Evolutionary conservation across 768 basidiomycete genomes (phyloP), one percentile per base, ranked within the genome.

Genomic region (Auricularia heimuer): DNA sequence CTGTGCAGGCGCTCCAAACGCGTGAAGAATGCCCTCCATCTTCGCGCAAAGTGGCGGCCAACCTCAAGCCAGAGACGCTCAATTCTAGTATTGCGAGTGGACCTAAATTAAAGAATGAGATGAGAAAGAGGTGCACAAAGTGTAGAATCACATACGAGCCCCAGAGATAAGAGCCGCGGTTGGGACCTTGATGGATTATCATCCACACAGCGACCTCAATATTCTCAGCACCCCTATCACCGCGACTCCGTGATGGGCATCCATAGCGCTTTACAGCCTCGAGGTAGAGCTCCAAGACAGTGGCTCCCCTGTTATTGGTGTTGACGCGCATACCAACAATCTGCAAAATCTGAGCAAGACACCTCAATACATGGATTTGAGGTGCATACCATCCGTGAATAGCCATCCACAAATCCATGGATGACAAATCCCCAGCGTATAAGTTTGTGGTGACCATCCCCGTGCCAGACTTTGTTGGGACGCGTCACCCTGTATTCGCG

Each of bases 21-120:
- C 39, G 66, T 62, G 61, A 70, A 67, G 45, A 68, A 67, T 35
- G 65, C 56, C 0, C 66, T 29, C 67, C 70, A 67, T 1, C 65
- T 62, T 3, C 63, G 65, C 14, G 64, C 70, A 66, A 67, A 68
- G 11, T 69, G 67, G 34, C 35, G 39, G 37, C 68, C 66, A 35
- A 69, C 44, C 36, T 70, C 71, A 12, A 65, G 63, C 68, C 66
- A 64, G 36, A 64, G 34, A 12, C 63, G 67, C 24, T 70, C 70
- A 33, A 69, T 68, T 35, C 61, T 65, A 12, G 65, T 68, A 63
- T 70, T 69, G 3, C 58, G 65, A 10, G 66, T 68, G 2, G 69
- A 70, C 35, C 67, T 69, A 35, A 29, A 29, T 29, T 29, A 29
- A 29, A 29, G 21, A 11, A 10, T n/a, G 29, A 39, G 14, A 39